A percentile compares a stretch with the other conserved stretches of the same genome.
These are phyloP conservation scores for Warburgia ugandensis DNA, from an alignment of 164 flowering plant species.

Conservation along the genomic window DNA sequence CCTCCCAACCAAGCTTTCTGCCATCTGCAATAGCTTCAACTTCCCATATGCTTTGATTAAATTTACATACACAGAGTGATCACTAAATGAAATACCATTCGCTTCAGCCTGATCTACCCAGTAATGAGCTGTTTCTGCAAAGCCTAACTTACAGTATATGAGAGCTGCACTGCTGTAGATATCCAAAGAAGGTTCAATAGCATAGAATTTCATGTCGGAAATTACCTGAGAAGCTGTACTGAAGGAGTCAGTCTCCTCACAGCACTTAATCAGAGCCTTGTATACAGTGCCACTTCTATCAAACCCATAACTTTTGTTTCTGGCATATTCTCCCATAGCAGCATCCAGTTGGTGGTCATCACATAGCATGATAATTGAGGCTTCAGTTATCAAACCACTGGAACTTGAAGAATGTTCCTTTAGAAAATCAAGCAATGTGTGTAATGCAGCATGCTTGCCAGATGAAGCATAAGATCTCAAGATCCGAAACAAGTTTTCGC, in stretches of 20 bases:
- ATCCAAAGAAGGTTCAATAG: conserved; percentile 45
- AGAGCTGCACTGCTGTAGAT: conserved; percentile 38
- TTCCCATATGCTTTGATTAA: conserved; percentile 72
- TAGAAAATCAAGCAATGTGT: conserved; percentile 18
- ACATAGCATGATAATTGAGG: conserved; percentile 11
- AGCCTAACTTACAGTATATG: conserved; percentile 60
- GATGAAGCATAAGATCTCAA: conserved; percentile 55
- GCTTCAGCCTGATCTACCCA: conserved; percentile 51
- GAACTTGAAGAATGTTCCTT: conserved; percentile 5
- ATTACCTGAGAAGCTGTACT: conserved; percentile 73
- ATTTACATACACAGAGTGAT: conserved; percentile 34
- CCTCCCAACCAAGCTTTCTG: conserved; percentile 65
- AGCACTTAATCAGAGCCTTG: conserved; percentile 58
- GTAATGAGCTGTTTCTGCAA: conserved; percentile 84
- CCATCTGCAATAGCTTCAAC: conserved; percentile 59
- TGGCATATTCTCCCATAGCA: conserved; percentile 40
- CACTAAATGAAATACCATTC: conserved; percentile 32
- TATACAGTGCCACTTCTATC: conserved; percentile 43
- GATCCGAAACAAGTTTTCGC: conserved; percentile 45
- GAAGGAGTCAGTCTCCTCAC: conserved; percentile 42
- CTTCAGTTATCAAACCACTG: conserved; percentile 7
- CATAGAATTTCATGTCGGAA: conserved; percentile 71
- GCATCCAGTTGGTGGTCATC: conserved; percentile 9
- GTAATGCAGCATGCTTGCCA: conserved; percentile 56
- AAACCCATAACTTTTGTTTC: conserved; percentile 20